Conservation (phyloP, 306 rosid species). For the Vigna trinervia region DNA sequence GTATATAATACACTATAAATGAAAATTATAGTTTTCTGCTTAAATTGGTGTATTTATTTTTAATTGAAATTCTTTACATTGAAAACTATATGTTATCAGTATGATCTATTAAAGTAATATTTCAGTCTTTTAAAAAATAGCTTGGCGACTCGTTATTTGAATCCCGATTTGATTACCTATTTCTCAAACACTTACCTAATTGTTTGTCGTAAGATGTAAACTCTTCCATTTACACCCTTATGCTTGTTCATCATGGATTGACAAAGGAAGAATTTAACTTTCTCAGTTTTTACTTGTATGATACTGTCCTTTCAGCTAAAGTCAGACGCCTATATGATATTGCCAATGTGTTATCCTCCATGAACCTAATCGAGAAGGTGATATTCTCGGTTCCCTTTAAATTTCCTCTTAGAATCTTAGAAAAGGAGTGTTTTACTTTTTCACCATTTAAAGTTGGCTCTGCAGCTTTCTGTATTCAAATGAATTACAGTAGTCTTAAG, state of each 20-base stretch:
- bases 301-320: constrained; percentile 63
- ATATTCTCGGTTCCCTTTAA: background rate
- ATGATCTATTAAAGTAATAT: background rate
- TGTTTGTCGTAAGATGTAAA: background rate
- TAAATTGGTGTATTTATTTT: too few relatives aligned
- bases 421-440: background rate
- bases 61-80: background rate
- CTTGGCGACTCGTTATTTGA: background rate
- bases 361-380: constrained; percentile 90
- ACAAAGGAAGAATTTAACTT: constrained; percentile 17
- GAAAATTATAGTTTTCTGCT: too few relatives aligned
- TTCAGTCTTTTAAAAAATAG: background rate
- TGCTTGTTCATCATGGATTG: background rate
- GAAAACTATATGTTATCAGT: background rate
- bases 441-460: background rate
- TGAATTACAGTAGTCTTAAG: background rate
- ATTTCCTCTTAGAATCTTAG: background rate
- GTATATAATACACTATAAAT: too few relatives aligned
- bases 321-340: constrained; percentile 86
- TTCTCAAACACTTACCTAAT: background rate
- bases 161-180: too few relatives aligned
- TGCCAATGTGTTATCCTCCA: constrained; percentile 80
- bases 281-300: background rate
- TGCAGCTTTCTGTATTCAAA: background rate
- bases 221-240: background rate